Evolutionary conservation across 345 rosid genomes (phyloP), one percentile per base, ranked within the genome.

Genomic region (Erucastrum elatum): DNA sequence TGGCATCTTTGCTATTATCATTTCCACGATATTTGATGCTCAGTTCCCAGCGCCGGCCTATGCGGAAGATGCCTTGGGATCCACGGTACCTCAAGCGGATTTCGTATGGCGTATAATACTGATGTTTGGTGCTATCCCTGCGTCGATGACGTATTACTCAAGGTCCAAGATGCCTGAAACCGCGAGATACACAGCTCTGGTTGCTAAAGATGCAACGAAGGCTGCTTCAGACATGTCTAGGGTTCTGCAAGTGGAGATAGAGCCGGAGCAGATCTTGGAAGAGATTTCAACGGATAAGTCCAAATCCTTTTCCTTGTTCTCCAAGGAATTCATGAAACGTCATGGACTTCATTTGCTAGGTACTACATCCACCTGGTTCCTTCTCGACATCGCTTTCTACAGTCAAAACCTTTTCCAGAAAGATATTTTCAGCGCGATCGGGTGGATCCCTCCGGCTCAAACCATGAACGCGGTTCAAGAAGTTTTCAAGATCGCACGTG

Each of bases 331-430:
- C 87, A 63, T 90, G 58, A 85, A 67, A 4, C 87, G 87, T 21
- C 96, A 92, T 37, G 93, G 97, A 35, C 77, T 76, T 17, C 87
- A 92, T 64, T 88, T 92, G 76, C 86, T 92, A 12, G 83, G 88
- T 0, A 88, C 88, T 9, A 75, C 94, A 33, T 8, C 81, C 4
- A 64, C 85, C 0, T 90, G 97, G 97, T 86, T 92, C 69, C 87
- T 92, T 31, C 51, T 90, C 2, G 97, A 90, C 65, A 61, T 89
- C 1, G 94, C 84, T 16, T 90, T 90, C 74, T 92, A 92, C 72
- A 80, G 87, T 64, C 86, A 80, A 74, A 90, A 83, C 78, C 92
- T 92, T 55, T 85, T 88, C 82, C 94, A 89, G 44, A 87, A 89
- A 3, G 84, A 85, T 58, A 85, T 89, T 2, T 90, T 87, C 77